Base-by-base conservation (phyloP, 2,329 filamentous ascomycete species). In the Juglanconis oblonga region DNA sequence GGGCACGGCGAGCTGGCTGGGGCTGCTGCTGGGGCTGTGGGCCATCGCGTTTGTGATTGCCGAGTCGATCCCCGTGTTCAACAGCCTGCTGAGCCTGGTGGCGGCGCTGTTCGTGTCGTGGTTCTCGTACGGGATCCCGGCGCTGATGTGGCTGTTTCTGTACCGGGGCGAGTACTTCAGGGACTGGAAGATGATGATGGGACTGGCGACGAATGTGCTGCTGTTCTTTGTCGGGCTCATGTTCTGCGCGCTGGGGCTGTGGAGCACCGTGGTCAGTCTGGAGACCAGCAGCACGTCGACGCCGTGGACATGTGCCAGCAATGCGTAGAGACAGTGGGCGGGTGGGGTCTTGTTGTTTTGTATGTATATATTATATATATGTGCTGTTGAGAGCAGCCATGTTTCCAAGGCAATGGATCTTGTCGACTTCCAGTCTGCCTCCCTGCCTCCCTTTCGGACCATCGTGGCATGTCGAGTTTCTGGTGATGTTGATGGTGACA, bases 1-100 rank as follows among this genome's bases (percentile, higher is more conserved):
- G 1, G 81, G 83, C 5, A 80, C 81, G 64, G 69, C 79, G 5
- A 79, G 79, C 11, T 91, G 88, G 88, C 65, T 84, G 11, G 78
- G 65, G 6, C 83, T 91, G 50, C 80, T 82, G 1, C 68, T 79
- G 0, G 69, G 66, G 11, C 71, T 85, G 14, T 90, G 87, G 84
- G 65, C 84, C 5, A 58, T 88, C 4, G 84, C 86, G 2, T 89
- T 86, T 79, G 72, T 91, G 61, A 86, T 92, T 61, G 87, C 88
- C 5, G 82, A 88, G 68, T 84, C 85, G 0, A 87, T 91, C 7
- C 89, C 89, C 0, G 82, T 86, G 52, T 92, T 91, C 74, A 85
- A 84, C 68, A 79, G 85, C 51, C 74, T 91, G 8, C 75, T 91
- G 3, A 83, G 83, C 4, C 73, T 91, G 40, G 83, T 90, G 66